Percentiles rank a stretch among this genome's conserved stretches.
These are phyloP conservation scores for Prunus mira DNA, from an alignment of 306 rosid species.

Conservation along the genomic window DNA sequence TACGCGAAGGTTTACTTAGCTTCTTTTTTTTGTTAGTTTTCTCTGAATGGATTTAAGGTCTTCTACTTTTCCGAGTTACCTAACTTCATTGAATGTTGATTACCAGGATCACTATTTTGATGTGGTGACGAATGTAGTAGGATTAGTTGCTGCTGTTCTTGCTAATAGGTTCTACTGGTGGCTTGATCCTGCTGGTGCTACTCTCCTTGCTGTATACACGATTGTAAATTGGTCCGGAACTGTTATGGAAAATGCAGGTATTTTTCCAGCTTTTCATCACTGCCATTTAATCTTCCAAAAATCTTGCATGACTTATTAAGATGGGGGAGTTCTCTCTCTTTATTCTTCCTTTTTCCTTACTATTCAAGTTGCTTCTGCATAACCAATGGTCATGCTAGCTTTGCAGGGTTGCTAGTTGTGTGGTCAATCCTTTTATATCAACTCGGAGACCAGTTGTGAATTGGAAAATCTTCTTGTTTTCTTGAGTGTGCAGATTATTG, in stretches of 20 bases:
- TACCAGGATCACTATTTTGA: slow-evolving; percentile 95
- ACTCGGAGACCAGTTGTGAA: neutral
- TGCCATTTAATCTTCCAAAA: neutral
- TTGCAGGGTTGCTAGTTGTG: too few species aligned
- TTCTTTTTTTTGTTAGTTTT: neutral
- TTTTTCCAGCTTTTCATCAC: neutral
- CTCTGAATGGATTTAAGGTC: neutral
- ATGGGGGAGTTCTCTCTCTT: neutral
- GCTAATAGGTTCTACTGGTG: slow-evolving; percentile 86
- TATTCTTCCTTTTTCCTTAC: neutral
- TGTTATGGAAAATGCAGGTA: slow-evolving; percentile 92
- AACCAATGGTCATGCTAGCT: neutral
- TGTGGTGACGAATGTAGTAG: slow-evolving; percentile 86
- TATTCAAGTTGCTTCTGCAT: neutral
- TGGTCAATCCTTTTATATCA: neutral
- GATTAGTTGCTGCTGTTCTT: slow-evolving; percentile 81
- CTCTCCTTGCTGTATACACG: slow-evolving; percentile 81
- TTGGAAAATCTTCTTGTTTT: neutral
- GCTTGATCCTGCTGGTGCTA: slow-evolving; percentile 92
- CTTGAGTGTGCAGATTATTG: neutral
- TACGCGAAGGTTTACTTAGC: slow-evolving; percentile 60
- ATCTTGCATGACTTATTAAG: neutral
- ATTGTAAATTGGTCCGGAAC: slow-evolving; percentile 88
- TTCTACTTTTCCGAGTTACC: neutral
- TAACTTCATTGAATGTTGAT: slow-evolving; percentile 14